Percentiles rank a stretch among this genome's conserved stretches.
Evolutionary conservation across 805 yeast species (phyloP).

Genomic region (Candida adriatica): DNA sequence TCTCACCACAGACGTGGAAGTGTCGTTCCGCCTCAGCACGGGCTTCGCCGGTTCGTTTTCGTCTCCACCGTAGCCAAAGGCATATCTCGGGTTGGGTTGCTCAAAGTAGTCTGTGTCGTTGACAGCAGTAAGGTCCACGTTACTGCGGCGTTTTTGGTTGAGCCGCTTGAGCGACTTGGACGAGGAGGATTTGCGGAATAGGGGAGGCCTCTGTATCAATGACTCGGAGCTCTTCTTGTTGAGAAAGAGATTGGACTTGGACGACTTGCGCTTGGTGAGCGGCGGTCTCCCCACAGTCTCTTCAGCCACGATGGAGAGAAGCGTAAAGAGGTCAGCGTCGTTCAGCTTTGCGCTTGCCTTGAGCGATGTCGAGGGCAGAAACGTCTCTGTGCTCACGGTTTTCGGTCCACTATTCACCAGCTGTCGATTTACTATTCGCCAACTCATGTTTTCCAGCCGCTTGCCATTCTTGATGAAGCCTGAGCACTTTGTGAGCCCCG

Average conservation of each 20-base stretch:
- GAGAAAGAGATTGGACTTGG: conserved; percentile 12
- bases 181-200: conserved; percentile 22
- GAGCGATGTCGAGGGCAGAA: conserved; percentile 1
- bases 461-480: conserved; percentile 24
- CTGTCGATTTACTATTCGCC: conserved; percentile 27
- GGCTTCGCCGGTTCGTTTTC: conserved; percentile 5
- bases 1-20: conserved; percentile 23
- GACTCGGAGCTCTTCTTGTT: conserved; percentile 15
- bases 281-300: conserved; percentile 18
- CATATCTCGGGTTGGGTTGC: conserved; percentile 25
- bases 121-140: conserved; percentile 11
- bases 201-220: conserved; percentile 11
- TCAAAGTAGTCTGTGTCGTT: conserved; percentile 22
- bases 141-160: conserved; percentile 13
- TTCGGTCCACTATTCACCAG: conserved; percentile 11
- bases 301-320: conserved; percentile 23
- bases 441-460: conserved; percentile 25
- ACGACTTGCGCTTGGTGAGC: conserved; percentile 13
- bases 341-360: conserved; percentile 18
- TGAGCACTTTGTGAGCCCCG: conserved; percentile 28
- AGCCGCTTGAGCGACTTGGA: conserved; percentile 21
- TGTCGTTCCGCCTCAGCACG: conserved; percentile 17
- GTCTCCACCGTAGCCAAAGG: conserved; percentile 16
- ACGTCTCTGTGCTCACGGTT: neutral
- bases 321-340: conserved; percentile 22